These are phyloP conservation scores for Aspergillus cristatus DNA, from an alignment of 495 filamentous ascomycete species.

Conservation along the genomic window DNA sequence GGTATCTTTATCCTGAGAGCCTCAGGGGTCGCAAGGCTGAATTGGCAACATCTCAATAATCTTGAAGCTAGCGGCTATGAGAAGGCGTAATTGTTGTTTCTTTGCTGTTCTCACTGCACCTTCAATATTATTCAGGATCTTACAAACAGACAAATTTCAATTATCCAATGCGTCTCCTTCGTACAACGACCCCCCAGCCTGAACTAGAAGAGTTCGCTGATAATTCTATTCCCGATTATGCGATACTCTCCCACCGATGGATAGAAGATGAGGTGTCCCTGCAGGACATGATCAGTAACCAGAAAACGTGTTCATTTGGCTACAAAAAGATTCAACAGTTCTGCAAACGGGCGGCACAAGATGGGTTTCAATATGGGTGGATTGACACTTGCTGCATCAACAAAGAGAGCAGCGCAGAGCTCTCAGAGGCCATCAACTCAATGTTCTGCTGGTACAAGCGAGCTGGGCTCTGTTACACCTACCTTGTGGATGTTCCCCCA, in stretches of 20 bases:
- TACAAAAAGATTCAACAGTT: slow-evolving; percentile 12
- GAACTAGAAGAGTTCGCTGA: slow-evolving; percentile 19
- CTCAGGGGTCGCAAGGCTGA: too few relatives aligned
- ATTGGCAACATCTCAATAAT: too few relatives aligned
- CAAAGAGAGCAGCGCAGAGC: slow-evolving; percentile 27
- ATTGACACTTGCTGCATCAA: slow-evolving; percentile 28
- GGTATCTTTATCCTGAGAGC: too few relatives aligned
- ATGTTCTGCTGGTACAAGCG: slow-evolving; percentile 34
- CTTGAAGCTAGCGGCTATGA: too few relatives aligned
- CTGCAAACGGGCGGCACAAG: slow-evolving; percentile 9
- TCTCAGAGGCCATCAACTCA: slow-evolving; percentile 35
- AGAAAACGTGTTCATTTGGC: slow-evolving; percentile 4
- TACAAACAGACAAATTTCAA: too few relatives aligned
- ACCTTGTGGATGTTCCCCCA: background rate
- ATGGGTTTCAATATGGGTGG: slow-evolving; percentile 9
- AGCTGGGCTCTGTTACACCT: slow-evolving; percentile 13
- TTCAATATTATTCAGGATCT: too few relatives aligned
- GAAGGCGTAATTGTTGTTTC: too few relatives aligned
- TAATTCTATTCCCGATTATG: slow-evolving; percentile 20
- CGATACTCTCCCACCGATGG: slow-evolving; percentile 32
- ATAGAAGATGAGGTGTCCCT: slow-evolving; percentile 21
- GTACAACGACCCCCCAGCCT: slow-evolving; percentile 11
- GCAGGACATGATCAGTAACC: slow-evolving; percentile 8
- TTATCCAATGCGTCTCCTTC: slow-evolving; percentile 28
- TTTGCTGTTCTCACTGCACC: too few relatives aligned